Conservation (phyloP, 1,284 basidiomycete species). For the Abortiporus biennis region DNA sequence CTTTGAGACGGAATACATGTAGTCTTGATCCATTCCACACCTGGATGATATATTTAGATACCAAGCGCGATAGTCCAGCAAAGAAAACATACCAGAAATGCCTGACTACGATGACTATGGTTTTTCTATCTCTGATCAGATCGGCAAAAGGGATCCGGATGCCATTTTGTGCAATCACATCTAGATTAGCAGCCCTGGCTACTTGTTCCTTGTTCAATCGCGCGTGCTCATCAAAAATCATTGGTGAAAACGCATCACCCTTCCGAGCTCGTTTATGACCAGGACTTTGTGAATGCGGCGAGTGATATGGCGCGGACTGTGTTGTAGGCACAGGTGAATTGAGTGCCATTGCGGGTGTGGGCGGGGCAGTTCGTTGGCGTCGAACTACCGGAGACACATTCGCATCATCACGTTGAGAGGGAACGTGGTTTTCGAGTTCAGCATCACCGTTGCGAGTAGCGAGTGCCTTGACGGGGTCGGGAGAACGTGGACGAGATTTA, state of each 20-base stretch:
- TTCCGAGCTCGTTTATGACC: conserved; percentile 3
- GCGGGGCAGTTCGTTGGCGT: conserved; percentile 13
- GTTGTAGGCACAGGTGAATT: conserved; percentile 11
- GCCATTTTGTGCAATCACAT: conserved; percentile 65
- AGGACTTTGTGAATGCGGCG: neutral
- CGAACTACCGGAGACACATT: neutral
- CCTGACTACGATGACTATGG: conserved; percentile 71
- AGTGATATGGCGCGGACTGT: conserved; percentile 9
- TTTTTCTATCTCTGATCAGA: conserved; percentile 58
- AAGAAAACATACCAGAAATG: conserved; percentile 55
- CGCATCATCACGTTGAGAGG: too few species aligned
- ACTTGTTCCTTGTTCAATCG: conserved; percentile 46
- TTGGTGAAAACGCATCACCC: conserved; percentile 3
- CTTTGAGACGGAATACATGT: conserved; percentile 63
- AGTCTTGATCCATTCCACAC: conserved; percentile 82
- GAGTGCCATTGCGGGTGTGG: conserved; percentile 9
- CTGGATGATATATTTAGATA: conserved; percentile 20
- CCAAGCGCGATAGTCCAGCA: neutral
- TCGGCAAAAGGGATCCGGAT: conserved; percentile 65
- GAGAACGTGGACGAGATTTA: neutral
- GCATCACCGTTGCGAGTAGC: too few species aligned
- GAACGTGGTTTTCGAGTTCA: too few species aligned
- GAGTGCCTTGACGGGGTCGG: too few species aligned
- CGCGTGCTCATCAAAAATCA: conserved; percentile 21
- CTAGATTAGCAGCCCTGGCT: conserved; percentile 52